Evolutionary conservation across 345 rosid genomes (phyloP).

Genomic region (Gossypium herbaceum): DNA sequence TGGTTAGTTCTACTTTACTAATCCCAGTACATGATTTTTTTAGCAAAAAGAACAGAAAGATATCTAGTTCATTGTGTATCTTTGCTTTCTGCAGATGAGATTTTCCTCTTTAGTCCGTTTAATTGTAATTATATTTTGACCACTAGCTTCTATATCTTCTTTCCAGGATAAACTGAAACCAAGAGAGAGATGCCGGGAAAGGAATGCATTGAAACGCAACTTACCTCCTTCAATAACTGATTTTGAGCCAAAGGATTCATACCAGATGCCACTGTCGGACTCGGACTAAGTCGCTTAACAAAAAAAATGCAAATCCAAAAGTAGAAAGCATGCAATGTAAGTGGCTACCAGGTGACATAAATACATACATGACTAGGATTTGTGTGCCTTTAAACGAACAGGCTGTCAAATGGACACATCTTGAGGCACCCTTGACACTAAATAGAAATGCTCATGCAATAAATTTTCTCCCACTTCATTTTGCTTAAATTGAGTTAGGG

Average conservation of each 20-base stretch:
- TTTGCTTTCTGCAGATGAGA: not conserved
- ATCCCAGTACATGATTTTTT: not conserved
- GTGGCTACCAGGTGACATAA: not conserved
- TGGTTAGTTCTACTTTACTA: not conserved
- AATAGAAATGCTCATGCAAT: not conserved
- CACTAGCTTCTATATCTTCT: not conserved
- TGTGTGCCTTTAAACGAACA: not conserved
- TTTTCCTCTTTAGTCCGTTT: not conserved
- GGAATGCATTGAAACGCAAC: constrained; percentile 32
- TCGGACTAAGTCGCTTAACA: constrained; percentile 48
- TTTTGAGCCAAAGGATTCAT: constrained; percentile 59
- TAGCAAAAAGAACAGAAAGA: not conserved
- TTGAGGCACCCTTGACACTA: not conserved
- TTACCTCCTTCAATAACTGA: constrained; percentile 66
- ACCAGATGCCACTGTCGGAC: constrained; percentile 59
- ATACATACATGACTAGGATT: not conserved
- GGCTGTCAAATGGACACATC: not conserved
- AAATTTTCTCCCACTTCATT: not conserved
- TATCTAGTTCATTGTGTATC: not conserved
- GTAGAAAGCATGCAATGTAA: not conserved
- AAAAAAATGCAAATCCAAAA: not conserved
- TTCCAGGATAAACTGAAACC: constrained; percentile 44
- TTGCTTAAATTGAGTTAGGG: not conserved
- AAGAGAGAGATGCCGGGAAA: constrained; percentile 28
- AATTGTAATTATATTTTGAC: not conserved